A percentile compares a stretch with the other conserved stretches of the same genome.
Evolutionary conservation across 441 rosid genomes (phyloP).

Genomic region (Croton setiger): DNA sequence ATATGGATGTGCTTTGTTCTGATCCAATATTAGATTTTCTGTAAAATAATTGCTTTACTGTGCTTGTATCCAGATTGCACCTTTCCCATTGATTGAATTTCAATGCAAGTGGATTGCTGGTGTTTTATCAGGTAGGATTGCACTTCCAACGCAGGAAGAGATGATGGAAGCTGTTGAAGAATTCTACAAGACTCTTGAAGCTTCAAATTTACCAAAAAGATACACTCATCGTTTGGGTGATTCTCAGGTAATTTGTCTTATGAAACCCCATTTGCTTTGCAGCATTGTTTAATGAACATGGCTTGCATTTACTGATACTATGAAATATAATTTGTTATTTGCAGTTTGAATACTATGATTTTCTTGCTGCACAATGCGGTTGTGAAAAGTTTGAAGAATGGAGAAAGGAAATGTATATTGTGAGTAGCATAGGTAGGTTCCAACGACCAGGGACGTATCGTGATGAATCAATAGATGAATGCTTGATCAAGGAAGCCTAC

Average conservation of each 20-base stretch:
- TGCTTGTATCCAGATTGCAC: constrained; percentile 31
- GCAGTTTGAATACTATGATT: constrained; percentile 52
- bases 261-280: background rate
- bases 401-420: constrained; percentile 49
- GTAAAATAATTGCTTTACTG: too few relatives aligned
- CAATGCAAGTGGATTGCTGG: constrained; percentile 90
- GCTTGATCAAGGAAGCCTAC: too few relatives aligned
- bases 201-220: constrained; percentile 48
- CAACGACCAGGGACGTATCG: constrained; percentile 50
- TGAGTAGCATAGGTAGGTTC: constrained; percentile 14
- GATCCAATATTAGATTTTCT: too few relatives aligned
- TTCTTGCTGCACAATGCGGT: constrained; percentile 56
- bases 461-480: constrained; percentile 59
- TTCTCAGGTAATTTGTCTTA: constrained; percentile 32
- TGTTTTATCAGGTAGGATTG: constrained; percentile 52
- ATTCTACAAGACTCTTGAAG: constrained; percentile 47
- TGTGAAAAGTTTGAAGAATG: constrained; percentile 45
- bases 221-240: constrained; percentile 44
- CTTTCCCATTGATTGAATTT: constrained; percentile 47
- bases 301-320: too few relatives aligned
- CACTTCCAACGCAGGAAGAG: constrained; percentile 52
- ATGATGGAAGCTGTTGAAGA: constrained; percentile 55
- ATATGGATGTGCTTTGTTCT: background rate
- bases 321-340: background rate
- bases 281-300: too few relatives aligned